Conservation (phyloP, 2,329 filamentous ascomycete genomes). For the Fusarium nurragi region DNA sequence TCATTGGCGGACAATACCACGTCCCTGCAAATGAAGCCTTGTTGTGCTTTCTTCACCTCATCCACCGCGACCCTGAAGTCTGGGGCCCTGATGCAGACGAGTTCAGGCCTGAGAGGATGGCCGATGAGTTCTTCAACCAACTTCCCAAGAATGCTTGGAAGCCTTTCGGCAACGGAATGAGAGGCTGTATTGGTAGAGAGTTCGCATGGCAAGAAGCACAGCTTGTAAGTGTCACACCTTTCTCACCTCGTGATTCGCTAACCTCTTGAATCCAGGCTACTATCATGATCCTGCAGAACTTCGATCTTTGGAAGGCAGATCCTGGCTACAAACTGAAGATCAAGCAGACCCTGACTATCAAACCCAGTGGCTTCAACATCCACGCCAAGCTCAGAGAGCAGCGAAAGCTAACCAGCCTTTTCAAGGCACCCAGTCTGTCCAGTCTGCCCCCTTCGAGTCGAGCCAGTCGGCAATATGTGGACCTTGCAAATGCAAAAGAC, state of each 20-base stretch:
- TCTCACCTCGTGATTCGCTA: rapidly evolving
- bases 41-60: neutral
- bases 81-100: conserved; percentile 7
- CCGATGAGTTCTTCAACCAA: neutral
- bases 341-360: conserved; percentile 1
- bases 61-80: conserved; percentile 1
- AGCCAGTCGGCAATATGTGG: neutral
- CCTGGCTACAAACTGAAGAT: conserved; percentile 10
- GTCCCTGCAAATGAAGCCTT: neutral
- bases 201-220: conserved; percentile 15
- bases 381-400: conserved; percentile 1
- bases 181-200: conserved; percentile 7
- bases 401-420: neutral
- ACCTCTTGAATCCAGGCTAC: neutral
- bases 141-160: conserved; percentile 20
- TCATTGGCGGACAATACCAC: neutral
- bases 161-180: conserved; percentile 2
- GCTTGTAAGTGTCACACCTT: neutral
- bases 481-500: neutral
- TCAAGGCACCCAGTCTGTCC: neutral
- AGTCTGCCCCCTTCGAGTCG: neutral
- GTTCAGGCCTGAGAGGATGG: conserved; percentile 11
- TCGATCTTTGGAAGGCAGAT: neutral
- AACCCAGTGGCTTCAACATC: neutral
- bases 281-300: conserved; percentile 10